Base-by-base conservation (phyloP, 2,329 filamentous ascomycete genomes). In the Cladophialophora bantiana region DNA sequence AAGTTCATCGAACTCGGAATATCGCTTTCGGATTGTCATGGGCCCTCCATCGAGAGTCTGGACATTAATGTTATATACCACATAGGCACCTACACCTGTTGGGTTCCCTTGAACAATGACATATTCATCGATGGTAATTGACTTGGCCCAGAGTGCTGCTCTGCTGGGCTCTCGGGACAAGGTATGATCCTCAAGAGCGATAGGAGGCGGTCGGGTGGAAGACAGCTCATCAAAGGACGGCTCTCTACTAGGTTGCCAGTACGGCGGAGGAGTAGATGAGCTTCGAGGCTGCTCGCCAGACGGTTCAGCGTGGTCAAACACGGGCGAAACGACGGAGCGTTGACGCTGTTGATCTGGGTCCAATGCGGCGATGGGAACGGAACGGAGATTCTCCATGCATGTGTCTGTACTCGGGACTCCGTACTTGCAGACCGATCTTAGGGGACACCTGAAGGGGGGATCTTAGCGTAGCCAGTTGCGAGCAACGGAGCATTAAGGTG, bases 1-100 rank as follows among this genome's bases (percentile, higher is more conserved):
- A 68, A 99, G 85, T 64, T 91, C 88, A 77, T 96, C 93, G 75
- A 98, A 98, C 77, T 98, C 94, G 0, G 94, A 97, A 79, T 97
- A 98, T 77, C 94, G 83, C 69, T 61, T 89, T 53, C 84, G 83
- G 69, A 88, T 82, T 62, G 80, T 83, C 76, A 88, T 87, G 31
- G 84, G 83, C 31, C 84, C 82, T 59, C 86, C 85, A 78, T 88
- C 90, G 59, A 98, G 81, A 3, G 93, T 97, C 77, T 95, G 89
- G 53, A 99, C 92, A 56, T 85, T 88, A 74, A 95, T 93, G 76
- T 93, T 95, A 92, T 92, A 99, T 7, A 97, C 93, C 1, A 97
- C 92, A 80, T 98, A 99, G 1, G 94, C 91, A n/a, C 94, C 94
- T 56, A 89, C 80, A 5, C 85, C 85, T 26, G 65, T 59, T 3